These are phyloP conservation scores for Arachis monticola DNA, from an alignment of 331 rosid genomes.

Conservation along the genomic window DNA sequence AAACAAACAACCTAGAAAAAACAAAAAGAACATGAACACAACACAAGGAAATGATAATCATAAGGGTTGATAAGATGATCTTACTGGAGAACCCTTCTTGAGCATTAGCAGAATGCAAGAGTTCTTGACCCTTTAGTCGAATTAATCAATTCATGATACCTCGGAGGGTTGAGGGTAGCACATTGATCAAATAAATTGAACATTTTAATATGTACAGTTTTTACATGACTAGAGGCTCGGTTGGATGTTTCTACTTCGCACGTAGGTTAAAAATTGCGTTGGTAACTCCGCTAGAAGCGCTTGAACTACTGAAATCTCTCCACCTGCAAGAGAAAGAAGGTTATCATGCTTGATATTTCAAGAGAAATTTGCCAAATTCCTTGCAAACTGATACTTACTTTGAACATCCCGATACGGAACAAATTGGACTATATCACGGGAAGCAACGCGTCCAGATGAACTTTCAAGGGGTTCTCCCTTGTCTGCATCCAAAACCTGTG, in stretches of 20 bases:
- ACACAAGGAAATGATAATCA: slow-evolving; percentile 33
- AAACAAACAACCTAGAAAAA: slow-evolving; percentile 10
- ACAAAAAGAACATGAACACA: slow-evolving; percentile 24
- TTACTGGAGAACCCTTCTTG: slow-evolving; percentile 28
- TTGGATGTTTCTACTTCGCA: slow-evolving; percentile 77
- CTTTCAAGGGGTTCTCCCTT: slow-evolving; percentile 87
- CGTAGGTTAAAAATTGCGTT: slow-evolving; percentile 72
- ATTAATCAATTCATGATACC: slow-evolving; percentile 17
- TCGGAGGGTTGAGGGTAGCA: slow-evolving; percentile 23
- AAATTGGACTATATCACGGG: slow-evolving; percentile 89
- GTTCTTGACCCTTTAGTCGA: slow-evolving; percentile 23
- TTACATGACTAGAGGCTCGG: slow-evolving; percentile 52
- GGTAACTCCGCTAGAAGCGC: slow-evolving; percentile 87
- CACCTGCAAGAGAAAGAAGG: slow-evolving; percentile 57
- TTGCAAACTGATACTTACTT: slow-evolving; percentile 52
- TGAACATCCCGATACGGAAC: slow-evolving; percentile 82
- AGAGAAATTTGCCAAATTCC: background rate
- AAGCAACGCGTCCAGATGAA: slow-evolving; percentile 78
- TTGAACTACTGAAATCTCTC: slow-evolving; percentile 81
- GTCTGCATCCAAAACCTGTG: slow-evolving; percentile 82
- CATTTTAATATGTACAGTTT: slow-evolving; percentile 50
- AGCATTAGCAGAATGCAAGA: slow-evolving; percentile 29
- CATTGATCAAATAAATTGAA: slow-evolving; percentile 26
- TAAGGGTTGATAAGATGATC: slow-evolving; percentile 22
- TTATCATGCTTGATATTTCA: background rate